Conservation (phyloP, 805 yeast genomes). For the Kluyveromyces aestuarii region DNA sequence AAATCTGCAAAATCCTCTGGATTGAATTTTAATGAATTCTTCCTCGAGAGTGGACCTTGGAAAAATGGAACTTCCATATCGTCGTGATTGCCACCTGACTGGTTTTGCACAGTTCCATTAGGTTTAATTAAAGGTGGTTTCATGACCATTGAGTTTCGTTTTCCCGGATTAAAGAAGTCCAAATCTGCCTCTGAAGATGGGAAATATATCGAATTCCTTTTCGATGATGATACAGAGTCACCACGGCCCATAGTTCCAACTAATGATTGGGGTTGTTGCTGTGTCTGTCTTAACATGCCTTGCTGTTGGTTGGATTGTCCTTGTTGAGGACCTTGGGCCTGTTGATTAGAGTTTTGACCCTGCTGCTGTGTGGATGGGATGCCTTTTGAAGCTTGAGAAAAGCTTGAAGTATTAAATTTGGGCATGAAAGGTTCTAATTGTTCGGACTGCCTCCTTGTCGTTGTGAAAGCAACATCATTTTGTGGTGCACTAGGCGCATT, state of each 20-base stretch:
- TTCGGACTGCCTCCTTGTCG: conserved; percentile 38
- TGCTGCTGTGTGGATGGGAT: conserved; percentile 6
- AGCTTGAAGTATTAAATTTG: conserved; percentile 22
- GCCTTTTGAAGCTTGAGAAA: conserved; percentile 7
- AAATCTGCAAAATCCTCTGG: conserved; percentile 26
- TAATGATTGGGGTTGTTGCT: neutral
- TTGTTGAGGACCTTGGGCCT: conserved; percentile 9
- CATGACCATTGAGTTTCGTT: conserved; percentile 8
- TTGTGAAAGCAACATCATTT: conserved; percentile 7
- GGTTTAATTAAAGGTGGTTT: conserved; percentile 6
- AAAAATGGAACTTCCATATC: conserved; percentile 7
- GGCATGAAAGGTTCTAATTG: conserved; percentile 41
- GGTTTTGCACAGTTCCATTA: conserved; percentile 1
- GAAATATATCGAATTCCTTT: conserved; percentile 20
- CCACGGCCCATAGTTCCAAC: conserved; percentile 6
- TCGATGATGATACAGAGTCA: conserved; percentile 15
- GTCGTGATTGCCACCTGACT: conserved; percentile 2
- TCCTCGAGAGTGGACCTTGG: conserved; percentile 15
- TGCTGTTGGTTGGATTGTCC: conserved; percentile 4
- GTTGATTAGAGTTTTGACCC: conserved; percentile 12
- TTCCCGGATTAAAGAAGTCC: conserved; percentile 13
- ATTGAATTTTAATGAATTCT: conserved; percentile 23
- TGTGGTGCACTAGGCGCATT: conserved; percentile 10
- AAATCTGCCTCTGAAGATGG: conserved; percentile 18
- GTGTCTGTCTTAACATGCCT: neutral